phyloP scores from a whole-genome alignment of 345 rosid species.

The Hibiscus tridactylites region DNA sequence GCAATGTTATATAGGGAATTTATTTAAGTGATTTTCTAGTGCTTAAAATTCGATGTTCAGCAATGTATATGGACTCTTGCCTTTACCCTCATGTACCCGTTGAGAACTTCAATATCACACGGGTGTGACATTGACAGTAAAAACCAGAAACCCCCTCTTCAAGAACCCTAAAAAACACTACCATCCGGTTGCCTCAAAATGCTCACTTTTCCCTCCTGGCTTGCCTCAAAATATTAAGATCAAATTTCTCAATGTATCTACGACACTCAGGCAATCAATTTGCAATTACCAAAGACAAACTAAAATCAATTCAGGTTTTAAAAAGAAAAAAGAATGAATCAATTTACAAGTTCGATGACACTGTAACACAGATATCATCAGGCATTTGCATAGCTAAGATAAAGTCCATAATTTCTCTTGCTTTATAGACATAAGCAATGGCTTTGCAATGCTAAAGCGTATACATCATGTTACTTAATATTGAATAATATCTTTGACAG shows the following conservation, averaged over 20 bases:
- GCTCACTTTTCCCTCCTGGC: not conserved
- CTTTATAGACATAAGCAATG: not conserved
- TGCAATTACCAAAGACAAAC: not conserved
- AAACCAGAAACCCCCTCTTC: not conserved
- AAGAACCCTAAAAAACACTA: not conserved
- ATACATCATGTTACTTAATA: not conserved
- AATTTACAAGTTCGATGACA: not conserved
- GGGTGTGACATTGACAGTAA: not conserved
- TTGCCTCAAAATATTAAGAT: not conserved
- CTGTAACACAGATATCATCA: not conserved
- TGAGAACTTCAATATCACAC: not conserved
- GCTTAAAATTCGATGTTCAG: not conserved
- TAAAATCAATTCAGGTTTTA: not conserved
- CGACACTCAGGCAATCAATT: not conserved
- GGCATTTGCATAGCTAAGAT: not conserved
- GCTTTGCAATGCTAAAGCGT: not conserved
- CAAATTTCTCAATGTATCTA: not conserved
- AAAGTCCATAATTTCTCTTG: not conserved
- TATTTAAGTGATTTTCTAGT: not conserved
- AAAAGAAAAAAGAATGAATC: not conserved
- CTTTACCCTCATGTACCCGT: not conserved
- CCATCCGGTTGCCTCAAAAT: not conserved
- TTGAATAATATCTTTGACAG: not conserved
- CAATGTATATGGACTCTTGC: not conserved
- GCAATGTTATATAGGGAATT: not conserved